phyloP scores from a whole-genome alignment of 495 filamentous ascomycete genomes.

The Extremus antarcticus region DNA sequence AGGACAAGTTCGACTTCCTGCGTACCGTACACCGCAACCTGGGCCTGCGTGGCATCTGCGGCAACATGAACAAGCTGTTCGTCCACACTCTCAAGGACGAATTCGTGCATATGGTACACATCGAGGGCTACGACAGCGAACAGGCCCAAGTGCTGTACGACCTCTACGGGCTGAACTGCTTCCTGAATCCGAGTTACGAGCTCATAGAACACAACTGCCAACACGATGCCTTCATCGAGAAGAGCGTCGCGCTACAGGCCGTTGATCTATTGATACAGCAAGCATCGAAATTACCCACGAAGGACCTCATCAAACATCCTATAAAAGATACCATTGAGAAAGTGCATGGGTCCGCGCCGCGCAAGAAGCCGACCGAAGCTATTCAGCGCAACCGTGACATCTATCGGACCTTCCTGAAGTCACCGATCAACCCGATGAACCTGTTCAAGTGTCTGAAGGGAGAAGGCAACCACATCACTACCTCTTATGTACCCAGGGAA shows the following conservation, averaged over 20 bases:
- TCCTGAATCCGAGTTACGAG: conserved; percentile 52
- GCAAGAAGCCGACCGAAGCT: conserved; percentile 54
- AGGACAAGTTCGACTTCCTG: conserved; percentile 63
- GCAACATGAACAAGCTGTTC: conserved; percentile 72
- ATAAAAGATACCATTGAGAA: conserved; percentile 80
- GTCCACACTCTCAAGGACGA: conserved; percentile 82
- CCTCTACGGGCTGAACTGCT: conserved; percentile 72
- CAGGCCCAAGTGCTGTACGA: conserved; percentile 81
- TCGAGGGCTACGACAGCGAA: conserved; percentile 46
- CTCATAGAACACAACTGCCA: conserved; percentile 59
- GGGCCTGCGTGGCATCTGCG: conserved; percentile 80
- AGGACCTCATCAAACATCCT: conserved; percentile 82
- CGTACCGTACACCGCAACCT: conserved; percentile 70
- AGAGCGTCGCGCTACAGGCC: conserved; percentile 61
- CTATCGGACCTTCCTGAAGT: conserved; percentile 63
- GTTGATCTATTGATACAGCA: conserved; percentile 73
- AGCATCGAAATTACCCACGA: conserved; percentile 74
- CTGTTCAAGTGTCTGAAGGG: conserved; percentile 70
- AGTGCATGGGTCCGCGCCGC: conserved; percentile 63
- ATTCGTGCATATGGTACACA: conserved; percentile 28
- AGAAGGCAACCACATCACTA: conserved; percentile 41
- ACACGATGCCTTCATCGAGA: conserved; percentile 58
- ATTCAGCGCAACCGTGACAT: conserved; percentile 65
- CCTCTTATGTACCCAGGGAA: conserved; percentile 42
- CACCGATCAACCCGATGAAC: conserved; percentile 70